These are phyloP conservation scores for Chernovozyma sophiae-reginae DNA, from an alignment of 1,139 yeast genomes.

Conservation along the genomic window DNA sequence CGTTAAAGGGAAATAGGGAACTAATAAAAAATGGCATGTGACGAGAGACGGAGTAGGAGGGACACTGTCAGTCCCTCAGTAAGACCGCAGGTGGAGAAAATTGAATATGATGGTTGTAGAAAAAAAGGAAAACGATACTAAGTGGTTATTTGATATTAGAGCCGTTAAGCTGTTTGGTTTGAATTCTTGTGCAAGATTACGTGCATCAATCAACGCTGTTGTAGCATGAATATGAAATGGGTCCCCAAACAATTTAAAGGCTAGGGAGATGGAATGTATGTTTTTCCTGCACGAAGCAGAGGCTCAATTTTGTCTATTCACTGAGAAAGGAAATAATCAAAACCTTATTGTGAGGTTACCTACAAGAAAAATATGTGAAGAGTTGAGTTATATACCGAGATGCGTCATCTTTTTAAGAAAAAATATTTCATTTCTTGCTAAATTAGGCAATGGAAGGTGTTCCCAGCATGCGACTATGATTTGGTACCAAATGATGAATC, in stretches of 20 bases:
- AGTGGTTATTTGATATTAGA: too few relatives aligned
- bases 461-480: background rate
- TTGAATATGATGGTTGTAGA: too few relatives aligned
- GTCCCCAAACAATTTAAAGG: too few relatives aligned
- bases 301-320: background rate
- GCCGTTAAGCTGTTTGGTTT: too few relatives aligned
- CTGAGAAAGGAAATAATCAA: background rate
- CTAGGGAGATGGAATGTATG: too few relatives aligned
- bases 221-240: too few relatives aligned
- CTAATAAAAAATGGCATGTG: background rate
- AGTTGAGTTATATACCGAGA: background rate
- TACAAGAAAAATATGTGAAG: too few relatives aligned
- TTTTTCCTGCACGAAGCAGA: too few relatives aligned
- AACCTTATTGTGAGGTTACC: background rate
- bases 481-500: background rate
- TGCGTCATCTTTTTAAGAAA: background rate
- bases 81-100: background rate
- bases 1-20: background rate
- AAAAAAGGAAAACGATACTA: too few relatives aligned
- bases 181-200: too few relatives aligned
- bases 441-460: slow-evolving; percentile 2
- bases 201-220: too few relatives aligned
- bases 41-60: background rate
- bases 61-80: too few relatives aligned
- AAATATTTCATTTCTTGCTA: background rate